A percentile compares a stretch with the other conserved stretches of the same genome.
phyloP scores from a whole-genome alignment of 208 protist genomes.

The Strigomonas galati region DNA sequence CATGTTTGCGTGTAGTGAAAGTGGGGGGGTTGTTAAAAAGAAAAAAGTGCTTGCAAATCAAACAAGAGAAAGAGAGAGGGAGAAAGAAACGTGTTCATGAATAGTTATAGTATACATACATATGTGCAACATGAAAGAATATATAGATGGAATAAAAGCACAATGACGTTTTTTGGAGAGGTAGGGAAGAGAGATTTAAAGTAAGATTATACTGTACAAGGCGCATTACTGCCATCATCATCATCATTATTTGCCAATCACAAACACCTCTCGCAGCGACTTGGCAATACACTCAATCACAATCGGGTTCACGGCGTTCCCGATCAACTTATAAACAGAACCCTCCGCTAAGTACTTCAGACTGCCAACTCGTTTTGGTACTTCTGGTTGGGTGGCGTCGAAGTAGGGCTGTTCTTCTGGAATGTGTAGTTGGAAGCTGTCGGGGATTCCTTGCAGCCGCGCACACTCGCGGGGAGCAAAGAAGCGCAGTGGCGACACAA shows the following conservation, averaged over 20 bases:
- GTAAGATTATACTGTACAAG: too few species aligned
- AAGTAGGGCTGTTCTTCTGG: slow-evolving; percentile 2
- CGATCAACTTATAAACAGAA: slow-evolving; percentile 63
- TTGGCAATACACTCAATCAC: slow-evolving; percentile 44
- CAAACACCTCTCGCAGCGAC: slow-evolving; percentile 16
- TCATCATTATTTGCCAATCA: slow-evolving; percentile 3
- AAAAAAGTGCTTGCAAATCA: slow-evolving; percentile 1
- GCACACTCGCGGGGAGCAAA: slow-evolving; percentile 72
- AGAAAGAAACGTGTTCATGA: neutral
- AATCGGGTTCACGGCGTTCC: slow-evolving; percentile 77
- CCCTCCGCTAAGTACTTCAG: slow-evolving; percentile 22
- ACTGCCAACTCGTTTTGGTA: slow-evolving; percentile 2
- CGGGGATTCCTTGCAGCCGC: slow-evolving; percentile 65
- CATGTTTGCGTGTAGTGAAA: slow-evolving; percentile 23
- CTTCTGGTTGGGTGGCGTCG: neutral
- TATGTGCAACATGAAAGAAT: neutral
- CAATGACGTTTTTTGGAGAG: neutral
- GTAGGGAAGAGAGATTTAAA: too few species aligned
- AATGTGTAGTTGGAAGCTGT: slow-evolving; percentile 38
- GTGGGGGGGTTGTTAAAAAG: slow-evolving; percentile 1
- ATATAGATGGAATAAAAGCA: slow-evolving; percentile 13
- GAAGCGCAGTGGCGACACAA: slow-evolving; percentile 40
- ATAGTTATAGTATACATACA: slow-evolving; percentile 16
- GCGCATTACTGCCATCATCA: neutral
- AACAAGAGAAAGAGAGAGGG: slow-evolving; percentile 11